Evolutionary conservation across 768 basidiomycete genomes (phyloP).

Genomic region (Tubosaeta sp.): DNA sequence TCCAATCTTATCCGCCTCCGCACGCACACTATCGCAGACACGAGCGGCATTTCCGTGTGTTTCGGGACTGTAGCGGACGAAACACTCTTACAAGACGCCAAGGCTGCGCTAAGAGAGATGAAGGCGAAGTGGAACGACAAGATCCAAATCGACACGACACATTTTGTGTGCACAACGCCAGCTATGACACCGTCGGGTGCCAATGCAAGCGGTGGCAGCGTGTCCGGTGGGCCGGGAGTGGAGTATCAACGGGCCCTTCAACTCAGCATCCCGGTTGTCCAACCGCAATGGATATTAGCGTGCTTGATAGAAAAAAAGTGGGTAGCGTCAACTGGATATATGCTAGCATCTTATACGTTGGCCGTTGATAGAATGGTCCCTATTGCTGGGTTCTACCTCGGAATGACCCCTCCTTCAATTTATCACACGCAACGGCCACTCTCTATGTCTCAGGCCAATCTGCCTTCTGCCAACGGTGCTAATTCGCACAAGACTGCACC

Average conservation of each 20-base stretch:
- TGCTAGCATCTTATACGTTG: neutral
- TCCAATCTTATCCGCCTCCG: conserved; percentile 79
- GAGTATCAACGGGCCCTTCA: conserved; percentile 96
- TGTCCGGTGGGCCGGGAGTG: conserved; percentile 62
- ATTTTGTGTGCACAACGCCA: conserved; percentile 95
- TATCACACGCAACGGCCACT: conserved; percentile 49
- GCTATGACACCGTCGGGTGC: conserved; percentile 61
- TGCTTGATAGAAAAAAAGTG: conserved; percentile 84
- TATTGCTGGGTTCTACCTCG: conserved; percentile 79
- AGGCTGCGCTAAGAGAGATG: conserved; percentile 79
- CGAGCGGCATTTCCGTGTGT: conserved; percentile 91
- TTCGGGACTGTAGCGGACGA: conserved; percentile 87
- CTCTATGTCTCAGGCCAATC: conserved; percentile 70
- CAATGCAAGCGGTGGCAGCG: conserved; percentile 47
- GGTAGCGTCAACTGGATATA: conserved; percentile 21
- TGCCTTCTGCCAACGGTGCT: conserved; percentile 36
- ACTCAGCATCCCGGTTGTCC: conserved; percentile 90
- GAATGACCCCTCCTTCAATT: conserved; percentile 49
- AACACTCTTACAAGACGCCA: conserved; percentile 74
- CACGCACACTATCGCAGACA: conserved; percentile 94
- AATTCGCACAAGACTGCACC: conserved; percentile 33
- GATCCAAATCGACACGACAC: conserved; percentile 97
- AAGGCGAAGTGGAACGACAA: conserved; percentile 86
- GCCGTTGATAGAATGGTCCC: conserved; percentile 70
- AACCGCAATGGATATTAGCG: conserved; percentile 92